These are phyloP conservation scores for Pistacia atlantica DNA, from an alignment of 345 rosid species.

Conservation along the genomic window DNA sequence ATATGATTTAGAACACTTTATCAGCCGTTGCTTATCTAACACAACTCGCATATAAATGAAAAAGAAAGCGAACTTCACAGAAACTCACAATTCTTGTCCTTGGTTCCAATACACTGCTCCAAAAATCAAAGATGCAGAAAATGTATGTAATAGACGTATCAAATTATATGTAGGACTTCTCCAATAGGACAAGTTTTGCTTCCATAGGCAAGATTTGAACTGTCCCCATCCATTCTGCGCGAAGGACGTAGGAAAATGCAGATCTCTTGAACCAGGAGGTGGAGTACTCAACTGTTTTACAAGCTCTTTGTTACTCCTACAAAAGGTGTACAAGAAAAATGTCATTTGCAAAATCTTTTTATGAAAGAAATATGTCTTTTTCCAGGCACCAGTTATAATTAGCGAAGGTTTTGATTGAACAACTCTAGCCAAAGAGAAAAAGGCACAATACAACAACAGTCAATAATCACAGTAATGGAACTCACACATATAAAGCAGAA, in stretches of 20 bases:
- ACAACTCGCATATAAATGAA: no score
- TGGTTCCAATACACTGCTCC: background rate
- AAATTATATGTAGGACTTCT: slow-evolving; percentile 5
- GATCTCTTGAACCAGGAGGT: background rate
- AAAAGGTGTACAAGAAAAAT: background rate
- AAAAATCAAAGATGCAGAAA: background rate
- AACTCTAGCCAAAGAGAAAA: no score
- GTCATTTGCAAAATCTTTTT: background rate
- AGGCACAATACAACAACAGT: background rate
- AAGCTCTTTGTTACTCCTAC: slow-evolving; percentile 47
- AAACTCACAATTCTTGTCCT: background rate
- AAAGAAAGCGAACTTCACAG: background rate
- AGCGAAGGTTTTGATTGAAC: no score
- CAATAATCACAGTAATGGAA: background rate
- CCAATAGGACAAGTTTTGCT: slow-evolving; percentile 7
- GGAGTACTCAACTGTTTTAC: slow-evolving; percentile 50
- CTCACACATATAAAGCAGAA: slow-evolving; percentile 57
- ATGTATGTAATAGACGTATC: background rate
- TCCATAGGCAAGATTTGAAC: slow-evolving; percentile 11
- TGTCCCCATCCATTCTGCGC: slow-evolving; percentile 3
- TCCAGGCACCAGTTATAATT: no score
- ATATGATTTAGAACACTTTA: background rate
- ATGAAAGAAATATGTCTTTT: no score
- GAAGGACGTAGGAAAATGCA: background rate
- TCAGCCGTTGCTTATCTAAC: no score